Evolutionary conservation across 352 stramenopile species (phyloP), one percentile per base, ranked within the genome.

Genomic region (Pythium insidiosum): DNA sequence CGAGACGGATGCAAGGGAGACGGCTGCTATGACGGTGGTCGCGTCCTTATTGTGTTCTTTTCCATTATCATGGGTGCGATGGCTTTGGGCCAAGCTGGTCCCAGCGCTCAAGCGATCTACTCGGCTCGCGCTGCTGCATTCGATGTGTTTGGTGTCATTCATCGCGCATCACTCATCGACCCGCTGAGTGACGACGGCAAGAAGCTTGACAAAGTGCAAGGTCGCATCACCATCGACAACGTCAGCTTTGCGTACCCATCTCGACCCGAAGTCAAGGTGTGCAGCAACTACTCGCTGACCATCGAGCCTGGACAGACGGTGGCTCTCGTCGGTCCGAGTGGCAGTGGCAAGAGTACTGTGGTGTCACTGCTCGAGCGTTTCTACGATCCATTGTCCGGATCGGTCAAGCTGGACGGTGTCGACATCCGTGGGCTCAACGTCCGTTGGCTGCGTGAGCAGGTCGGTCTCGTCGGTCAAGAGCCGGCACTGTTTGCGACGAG

Each of bases 391-490:
- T 16, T 43, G 6, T 10, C 15, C 6, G 57, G 57, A 4, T 28
- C n/a, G 9, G 53, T 66, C n/a, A 45, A 38, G 16, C 38, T 66
- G 2, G 57, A 66, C 21, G 57, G 57, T 13, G 42, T 43, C 23
- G 46, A 74, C 56, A 68, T 92, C 21, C 56, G 73, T n/a, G 53
- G 50, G 19, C 40, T 92, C 7, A 89, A 78, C 25, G 73, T 92
- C 47, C 65, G 73, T 43, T 84, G 57, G 48, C 62, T 97, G 20
- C 65, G 90, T 22, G 43, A 53, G 15, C 38, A 63, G 15, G 83
- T 97, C 41, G 90, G 86, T 7, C 73, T 97, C 12, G 90, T 98
- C 2, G 80, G 88, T 3, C 94, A 98, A 48, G 58, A 69, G 61
- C 71, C n/a, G 64, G 51, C 31, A 39, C 41, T 63, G 21, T 61